phyloP scores from a whole-genome alignment of 1,284 basidiomycete genomes.

The Chalciporus sp. region DNA sequence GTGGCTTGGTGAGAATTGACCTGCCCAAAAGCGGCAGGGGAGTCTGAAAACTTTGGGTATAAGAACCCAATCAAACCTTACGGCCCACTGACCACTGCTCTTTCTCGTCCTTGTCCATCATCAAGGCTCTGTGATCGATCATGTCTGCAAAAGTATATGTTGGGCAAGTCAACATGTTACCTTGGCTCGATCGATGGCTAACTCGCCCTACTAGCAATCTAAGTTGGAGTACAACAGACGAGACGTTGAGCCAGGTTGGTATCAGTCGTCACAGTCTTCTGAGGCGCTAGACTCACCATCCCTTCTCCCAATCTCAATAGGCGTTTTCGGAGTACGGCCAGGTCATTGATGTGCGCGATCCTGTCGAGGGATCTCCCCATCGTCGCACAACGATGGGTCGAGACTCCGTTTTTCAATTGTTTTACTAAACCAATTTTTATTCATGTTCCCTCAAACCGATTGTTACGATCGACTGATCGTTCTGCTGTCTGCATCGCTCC shows the following conservation, averaged over 20 bases:
- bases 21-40: constrained; percentile 31
- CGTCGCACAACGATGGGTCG: constrained; percentile 36
- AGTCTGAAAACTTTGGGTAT: constrained; percentile 38
- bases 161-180: constrained; percentile 61
- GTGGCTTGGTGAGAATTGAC: neutral
- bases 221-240: constrained; percentile 92
- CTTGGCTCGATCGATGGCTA: constrained; percentile 28
- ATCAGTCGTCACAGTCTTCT: constrained; percentile 36
- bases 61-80: constrained; percentile 32
- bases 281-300: constrained; percentile 11
- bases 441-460: constrained; percentile 23
- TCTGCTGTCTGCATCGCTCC: constrained; percentile 10
- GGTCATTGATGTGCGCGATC: constrained; percentile 73
- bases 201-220: constrained; percentile 60
- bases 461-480: constrained; percentile 11
- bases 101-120: constrained; percentile 9
- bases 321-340: constrained; percentile 66
- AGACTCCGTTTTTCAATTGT: constrained; percentile 29
- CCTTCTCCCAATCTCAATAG: constrained; percentile 40
- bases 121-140: constrained; percentile 27
- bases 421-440: constrained; percentile 37
- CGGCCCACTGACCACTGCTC: constrained; percentile 12
- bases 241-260: constrained; percentile 79
- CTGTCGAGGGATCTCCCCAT: constrained; percentile 42
- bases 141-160: constrained; percentile 84